Conservation (phyloP, 2,329 filamentous ascomycete species). For the Fusarium hainanense region DNA sequence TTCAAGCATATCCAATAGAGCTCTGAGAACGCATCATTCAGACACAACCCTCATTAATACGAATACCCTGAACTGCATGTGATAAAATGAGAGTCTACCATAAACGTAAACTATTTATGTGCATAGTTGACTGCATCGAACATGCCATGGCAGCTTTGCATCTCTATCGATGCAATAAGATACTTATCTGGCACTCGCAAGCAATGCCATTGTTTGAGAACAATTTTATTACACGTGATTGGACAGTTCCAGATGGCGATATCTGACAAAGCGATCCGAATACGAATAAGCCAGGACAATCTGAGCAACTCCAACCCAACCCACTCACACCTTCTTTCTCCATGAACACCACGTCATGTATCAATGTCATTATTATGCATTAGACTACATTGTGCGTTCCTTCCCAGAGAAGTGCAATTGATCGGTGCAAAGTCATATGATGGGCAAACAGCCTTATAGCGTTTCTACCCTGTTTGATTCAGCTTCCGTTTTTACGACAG, state of each 20-base stretch:
- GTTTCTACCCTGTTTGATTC: background rate
- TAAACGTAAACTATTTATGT: background rate
- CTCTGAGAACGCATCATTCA: background rate
- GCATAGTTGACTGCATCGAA: background rate
- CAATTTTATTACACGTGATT: conserved; percentile 5
- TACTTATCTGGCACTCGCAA: background rate
- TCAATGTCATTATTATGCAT: conserved; percentile 10
- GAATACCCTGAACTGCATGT: background rate
- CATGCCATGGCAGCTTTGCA: background rate
- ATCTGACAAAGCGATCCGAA: conserved; percentile 22
- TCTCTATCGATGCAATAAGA: background rate
- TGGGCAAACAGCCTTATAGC: conserved; percentile 5
- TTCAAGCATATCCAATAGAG: background rate
- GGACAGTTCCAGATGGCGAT: background rate
- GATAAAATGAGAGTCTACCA: background rate
- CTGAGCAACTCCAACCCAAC: background rate
- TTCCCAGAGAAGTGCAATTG: conserved; percentile 3
- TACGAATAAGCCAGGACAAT: conserved; percentile 36
- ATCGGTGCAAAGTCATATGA: background rate
- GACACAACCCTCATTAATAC: background rate
- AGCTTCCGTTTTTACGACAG: background rate
- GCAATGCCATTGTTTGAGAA: background rate
- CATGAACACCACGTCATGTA: conserved; percentile 26
- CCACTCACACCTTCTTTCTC: conserved; percentile 17
- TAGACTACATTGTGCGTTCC: background rate